Percentiles rank a stretch among this genome's conserved stretches.
These are phyloP conservation scores for Alternaria longipes DNA, from an alignment of 2,329 filamentous ascomycete genomes.

Conservation along the genomic window DNA sequence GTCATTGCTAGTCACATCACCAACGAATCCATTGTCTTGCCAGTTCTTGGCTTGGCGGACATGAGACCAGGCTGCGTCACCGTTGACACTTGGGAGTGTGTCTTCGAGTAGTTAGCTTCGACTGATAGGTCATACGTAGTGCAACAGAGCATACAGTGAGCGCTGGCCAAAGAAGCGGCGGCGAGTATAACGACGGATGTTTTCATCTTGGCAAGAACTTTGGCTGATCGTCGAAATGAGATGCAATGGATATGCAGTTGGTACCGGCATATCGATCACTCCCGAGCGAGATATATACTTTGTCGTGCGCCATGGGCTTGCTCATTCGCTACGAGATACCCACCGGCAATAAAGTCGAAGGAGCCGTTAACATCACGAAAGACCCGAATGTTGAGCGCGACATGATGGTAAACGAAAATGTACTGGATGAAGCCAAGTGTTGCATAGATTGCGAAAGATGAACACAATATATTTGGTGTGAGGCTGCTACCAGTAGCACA, in stretches of 20 bases:
- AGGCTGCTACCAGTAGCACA: neutral
- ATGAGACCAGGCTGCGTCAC: slow-evolving; percentile 10
- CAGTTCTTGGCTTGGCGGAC: slow-evolving; percentile 22
- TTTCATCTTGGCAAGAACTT: slow-evolving; percentile 8
- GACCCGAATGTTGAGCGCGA: neutral
- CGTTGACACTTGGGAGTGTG: slow-evolving; percentile 18
- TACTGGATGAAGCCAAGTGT: neutral
- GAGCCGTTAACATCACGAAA: neutral
- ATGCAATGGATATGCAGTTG: slow-evolving; percentile 6
- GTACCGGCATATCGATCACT: neutral
- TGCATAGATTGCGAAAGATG: slow-evolving; percentile 15
- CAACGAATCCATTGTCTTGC: slow-evolving; percentile 22
- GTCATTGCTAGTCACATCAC: slow-evolving; percentile 26
- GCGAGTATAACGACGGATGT: slow-evolving; percentile 6
- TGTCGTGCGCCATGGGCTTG: neutral
- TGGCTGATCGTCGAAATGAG: neutral
- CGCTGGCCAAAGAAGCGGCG: slow-evolving; percentile 11
- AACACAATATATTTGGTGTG: slow-evolving; percentile 10
- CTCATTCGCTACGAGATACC: neutral
- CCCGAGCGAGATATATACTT: slow-evolving; percentile 6
- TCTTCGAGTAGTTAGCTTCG: slow-evolving; percentile 4
- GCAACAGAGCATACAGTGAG: slow-evolving; percentile 10
- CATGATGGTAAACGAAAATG: neutral
- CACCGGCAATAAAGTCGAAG: slow-evolving; percentile 4
- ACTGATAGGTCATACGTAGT: too few relatives aligned